Percentiles rank a stretch among this genome's conserved stretches.
Evolutionary conservation across 2,329 filamentous ascomycete genomes (phyloP).

Genomic region (Scopulariopsis brevicaulis): DNA sequence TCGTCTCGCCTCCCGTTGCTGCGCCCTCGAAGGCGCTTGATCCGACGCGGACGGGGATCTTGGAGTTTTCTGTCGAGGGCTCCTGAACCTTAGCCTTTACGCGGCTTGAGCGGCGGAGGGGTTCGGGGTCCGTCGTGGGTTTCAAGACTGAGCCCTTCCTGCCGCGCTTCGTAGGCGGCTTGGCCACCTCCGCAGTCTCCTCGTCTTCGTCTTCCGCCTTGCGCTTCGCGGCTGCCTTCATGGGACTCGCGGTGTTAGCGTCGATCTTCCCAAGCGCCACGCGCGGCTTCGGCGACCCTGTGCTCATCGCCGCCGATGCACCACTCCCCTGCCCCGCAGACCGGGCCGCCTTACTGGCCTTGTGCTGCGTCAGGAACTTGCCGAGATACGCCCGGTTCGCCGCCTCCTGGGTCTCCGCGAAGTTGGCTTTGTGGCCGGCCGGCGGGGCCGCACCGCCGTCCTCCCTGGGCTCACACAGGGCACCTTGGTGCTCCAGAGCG

Average conservation of each 20-base stretch:
- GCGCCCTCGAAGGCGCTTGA: neutral
- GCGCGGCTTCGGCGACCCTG: conserved; percentile 2
- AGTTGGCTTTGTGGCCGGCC: neutral
- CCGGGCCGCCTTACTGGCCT: conserved; percentile 3
- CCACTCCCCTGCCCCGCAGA: neutral
- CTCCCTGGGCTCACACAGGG: neutral
- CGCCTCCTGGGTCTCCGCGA: conserved; percentile 1
- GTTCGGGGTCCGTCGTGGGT: neutral
- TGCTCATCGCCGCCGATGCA: neutral
- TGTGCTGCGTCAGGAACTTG: conserved; percentile 1
- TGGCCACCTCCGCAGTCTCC: neutral
- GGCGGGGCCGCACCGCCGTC: neutral
- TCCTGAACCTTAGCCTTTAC: neutral
- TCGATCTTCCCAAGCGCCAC: neutral
- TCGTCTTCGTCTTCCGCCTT: neutral
- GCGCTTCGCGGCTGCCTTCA: neutral
- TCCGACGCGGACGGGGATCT: conserved; percentile 2
- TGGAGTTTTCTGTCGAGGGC: neutral
- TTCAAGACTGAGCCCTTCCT: neutral
- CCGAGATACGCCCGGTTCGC: conserved; percentile 1
- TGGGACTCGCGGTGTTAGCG: conserved; percentile 3
- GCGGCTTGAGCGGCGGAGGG: neutral
- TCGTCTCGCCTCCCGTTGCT: neutral
- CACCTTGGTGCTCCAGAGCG: neutral
- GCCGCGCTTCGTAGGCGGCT: conserved; percentile 1